Percentiles rank a stretch among this genome's conserved stretches.
phyloP scores from a whole-genome alignment of 371 early-diverging fungal species.

The Dinochytrium kinnereticum region DNA sequence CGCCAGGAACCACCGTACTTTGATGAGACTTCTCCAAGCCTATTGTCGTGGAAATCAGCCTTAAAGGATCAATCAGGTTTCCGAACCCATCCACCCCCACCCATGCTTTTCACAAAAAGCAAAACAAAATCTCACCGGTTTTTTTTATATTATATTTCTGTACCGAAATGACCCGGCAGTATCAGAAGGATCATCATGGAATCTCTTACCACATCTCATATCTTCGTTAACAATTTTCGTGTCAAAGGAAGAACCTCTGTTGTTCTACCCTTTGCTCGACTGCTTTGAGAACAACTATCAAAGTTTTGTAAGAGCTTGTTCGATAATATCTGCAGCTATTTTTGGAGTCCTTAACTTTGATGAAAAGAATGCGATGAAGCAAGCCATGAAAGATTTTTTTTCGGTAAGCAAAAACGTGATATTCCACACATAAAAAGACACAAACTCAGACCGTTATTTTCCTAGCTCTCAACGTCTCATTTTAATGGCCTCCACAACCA shows the following conservation, averaged over 20 bases:
- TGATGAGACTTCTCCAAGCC: not conserved
- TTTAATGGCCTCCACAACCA: no score
- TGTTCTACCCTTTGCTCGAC: not conserved
- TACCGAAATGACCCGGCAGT: no score
- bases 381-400: not conserved
- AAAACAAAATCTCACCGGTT: not conserved
- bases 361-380: not conserved
- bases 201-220: not conserved
- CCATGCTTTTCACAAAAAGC: no score
- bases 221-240: not conserved
- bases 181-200: not conserved
- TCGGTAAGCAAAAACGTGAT: not conserved
- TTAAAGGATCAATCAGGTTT: not conserved
- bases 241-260: not conserved
- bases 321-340: not conserved
- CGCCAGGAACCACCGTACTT: not conserved
- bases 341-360: not conserved
- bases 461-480: no score
- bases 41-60: not conserved
- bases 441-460: no score
- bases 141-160: not conserved
- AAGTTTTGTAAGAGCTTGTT: not conserved
- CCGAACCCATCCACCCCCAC: no score
- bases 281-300: slow-evolving; percentile 7
- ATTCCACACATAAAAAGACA: not conserved